Percentiles rank a stretch among this genome's conserved stretches.
These are phyloP conservation scores for Suhomyces terraborum DNA, from an alignment of 1,139 yeast species.

Conservation along the genomic window DNA sequence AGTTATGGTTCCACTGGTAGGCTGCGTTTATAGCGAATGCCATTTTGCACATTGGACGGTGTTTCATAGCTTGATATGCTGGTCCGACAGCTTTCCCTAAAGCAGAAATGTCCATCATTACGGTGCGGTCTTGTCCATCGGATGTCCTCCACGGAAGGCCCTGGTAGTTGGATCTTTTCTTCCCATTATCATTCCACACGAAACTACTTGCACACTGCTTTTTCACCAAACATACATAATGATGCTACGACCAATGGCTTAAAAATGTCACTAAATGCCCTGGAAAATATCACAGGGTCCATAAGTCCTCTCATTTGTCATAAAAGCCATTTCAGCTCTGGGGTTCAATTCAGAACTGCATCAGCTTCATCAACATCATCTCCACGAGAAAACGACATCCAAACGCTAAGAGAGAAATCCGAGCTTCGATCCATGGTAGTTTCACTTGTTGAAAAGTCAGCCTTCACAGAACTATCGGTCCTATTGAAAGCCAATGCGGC, in stretches of 20 bases:
- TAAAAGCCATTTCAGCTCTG: no score
- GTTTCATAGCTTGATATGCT: conserved; percentile 14
- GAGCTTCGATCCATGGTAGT: neutral
- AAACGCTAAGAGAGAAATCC: neutral
- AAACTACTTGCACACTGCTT: conserved; percentile 27
- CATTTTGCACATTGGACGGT: neutral
- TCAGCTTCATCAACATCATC: neutral
- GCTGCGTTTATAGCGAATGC: neutral
- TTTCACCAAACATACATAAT: no score
- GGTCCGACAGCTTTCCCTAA: conserved; percentile 28
- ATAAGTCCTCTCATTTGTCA: no score
- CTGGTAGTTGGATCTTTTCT: conserved; percentile 23
- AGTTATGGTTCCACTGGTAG: neutral
- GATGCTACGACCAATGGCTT: no score
- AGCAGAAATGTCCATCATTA: conserved; percentile 23
- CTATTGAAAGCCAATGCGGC: conserved; percentile 2
- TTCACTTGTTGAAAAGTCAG: conserved; percentile 4
- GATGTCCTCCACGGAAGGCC: conserved; percentile 21
- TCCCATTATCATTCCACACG: conserved; percentile 33
- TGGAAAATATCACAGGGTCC: no score
- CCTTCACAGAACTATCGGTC: conserved; percentile 7
- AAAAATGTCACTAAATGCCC: no score
- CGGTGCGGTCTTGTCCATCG: conserved; percentile 25
- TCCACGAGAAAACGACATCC: no score
- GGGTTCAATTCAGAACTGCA: neutral